Evolutionary conservation across 495 filamentous ascomycete genomes (phyloP), one percentile per base, ranked within the genome.

Genomic region (Penicillium manginii): DNA sequence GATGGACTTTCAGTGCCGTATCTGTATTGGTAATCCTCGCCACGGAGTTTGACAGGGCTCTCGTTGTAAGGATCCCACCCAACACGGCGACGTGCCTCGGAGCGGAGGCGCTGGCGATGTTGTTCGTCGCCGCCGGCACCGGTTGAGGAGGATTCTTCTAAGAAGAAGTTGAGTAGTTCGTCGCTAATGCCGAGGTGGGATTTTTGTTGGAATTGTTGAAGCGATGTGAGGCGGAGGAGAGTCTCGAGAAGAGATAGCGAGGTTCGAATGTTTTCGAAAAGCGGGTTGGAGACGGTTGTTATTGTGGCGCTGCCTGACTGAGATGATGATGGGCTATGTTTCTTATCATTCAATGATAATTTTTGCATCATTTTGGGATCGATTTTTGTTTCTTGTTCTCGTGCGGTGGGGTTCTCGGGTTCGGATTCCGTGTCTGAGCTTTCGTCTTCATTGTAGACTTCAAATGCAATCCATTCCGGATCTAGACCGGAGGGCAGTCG

Each of bases 171-270:
- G 15, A 98, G 80, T 8, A 97, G 83, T 69, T 99, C 91, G 67
- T 99, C 96, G n/a, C 88, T 91, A 64, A 97, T 96, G 33, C 91
- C 83, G 31, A 98, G 84, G 63, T 99, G 96, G 1, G 92, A 91
- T 42, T 87, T 82, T 82, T 99, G 96, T 67, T 96, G 91, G 73
- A 94, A 96, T 78, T 98, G 93, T 71, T 98, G 94, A n/a, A 98
- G 82, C 45, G 91, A 89, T 8, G 89, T 90, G 21, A 99, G 85
- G 54, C 96, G 93, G 55, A 99, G 85, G 40, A 98, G 81, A 73
- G 92, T 96, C 73, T 99, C 96, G 19, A 99, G 86, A 48, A 97
- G 86, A 9, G 94, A 98, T 8, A 99, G 86, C 0, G 90, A 93
- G 14, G 93, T 93, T 14, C 86, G 85, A 52, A 96, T 87, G 29